These are phyloP conservation scores for Pleodorina starrii DNA, from an alignment of 139 green algal species.

Conservation along the genomic window DNA sequence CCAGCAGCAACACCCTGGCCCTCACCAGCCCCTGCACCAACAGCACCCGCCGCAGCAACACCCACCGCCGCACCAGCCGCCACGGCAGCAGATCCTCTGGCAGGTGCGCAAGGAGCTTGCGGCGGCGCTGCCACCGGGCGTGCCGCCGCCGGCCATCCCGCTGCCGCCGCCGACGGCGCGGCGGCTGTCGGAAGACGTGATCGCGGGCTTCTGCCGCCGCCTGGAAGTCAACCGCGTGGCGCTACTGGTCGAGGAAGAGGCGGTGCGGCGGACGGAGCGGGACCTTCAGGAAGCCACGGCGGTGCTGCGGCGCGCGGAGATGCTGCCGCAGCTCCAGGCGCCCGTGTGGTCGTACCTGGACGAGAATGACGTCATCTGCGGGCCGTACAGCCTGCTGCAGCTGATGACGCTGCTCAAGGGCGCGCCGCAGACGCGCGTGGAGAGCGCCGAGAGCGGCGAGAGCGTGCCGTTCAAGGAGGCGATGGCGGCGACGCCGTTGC, in stretches of 20 bases:
- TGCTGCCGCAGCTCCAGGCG: background rate
- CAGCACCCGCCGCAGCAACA: conserved; percentile 19
- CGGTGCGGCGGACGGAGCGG: background rate
- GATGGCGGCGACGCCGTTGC: conserved; percentile 23
- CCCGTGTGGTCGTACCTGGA: conserved; percentile 37
- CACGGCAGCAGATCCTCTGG: background rate
- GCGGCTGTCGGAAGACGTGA: background rate
- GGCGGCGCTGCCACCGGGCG: background rate
- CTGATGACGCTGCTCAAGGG: background rate
- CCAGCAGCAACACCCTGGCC: too few species aligned
- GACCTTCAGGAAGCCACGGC: conserved; percentile 12
- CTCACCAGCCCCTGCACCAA: background rate
- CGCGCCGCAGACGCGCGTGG: conserved; percentile 5
- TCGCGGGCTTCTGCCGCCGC: conserved; percentile 5
- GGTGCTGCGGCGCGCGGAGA: conserved; percentile 8
- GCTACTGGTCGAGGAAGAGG: background rate
- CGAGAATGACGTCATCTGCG: conserved; percentile 33
- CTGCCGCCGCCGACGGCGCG: background rate
- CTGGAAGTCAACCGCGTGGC: conserved; percentile 5
- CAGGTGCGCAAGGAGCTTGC: background rate
- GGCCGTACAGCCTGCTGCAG: conserved; percentile 46
- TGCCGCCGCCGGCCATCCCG: background rate
- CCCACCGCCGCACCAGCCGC: background rate
- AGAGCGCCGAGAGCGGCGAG: conserved; percentile 33
- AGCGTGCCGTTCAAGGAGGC: conserved; percentile 23